Evolutionary conservation across 345 rosid species (phyloP), one percentile per base, ranked within the genome.

Genomic region (Eucalyptus sp.): DNA sequence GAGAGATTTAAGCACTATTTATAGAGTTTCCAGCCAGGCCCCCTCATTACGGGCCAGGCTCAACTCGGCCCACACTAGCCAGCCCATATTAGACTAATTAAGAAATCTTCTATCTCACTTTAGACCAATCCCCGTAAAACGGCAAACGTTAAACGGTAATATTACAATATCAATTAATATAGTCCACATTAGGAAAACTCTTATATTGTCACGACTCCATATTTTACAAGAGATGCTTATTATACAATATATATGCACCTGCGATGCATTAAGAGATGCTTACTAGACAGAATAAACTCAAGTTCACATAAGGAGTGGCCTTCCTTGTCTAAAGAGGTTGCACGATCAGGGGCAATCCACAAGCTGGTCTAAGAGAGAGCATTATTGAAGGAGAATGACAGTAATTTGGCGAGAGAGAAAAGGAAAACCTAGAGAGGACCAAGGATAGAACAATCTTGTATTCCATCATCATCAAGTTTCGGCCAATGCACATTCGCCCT

Each of bases 401-500:
- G 90, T 97, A 96, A 79, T 37, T 89, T 10, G 98, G 95, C 2
- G 99, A 95, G 68, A 94, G 51, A 22, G 95, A 94, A 87, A 97
- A 91, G 4, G 97, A 93, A 86, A 95, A 97, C 91, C 95, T 93
- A 25, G 98, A 84, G 87, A 97, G 93, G 71, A 97, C 92, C 79
- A 92, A 89, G 51, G 97, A 93, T 50, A 97, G 87, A 8, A 96
- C 97, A 87, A 94, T 89, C 93, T 95, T 96, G 51, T 97, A 97
- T 92, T 97, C 99, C 97, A 96, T 94, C 51, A 85, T 90, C 2
- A 94, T 90, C 94, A 96, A 90, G 88, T 95, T 96, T 91, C 96
- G 91, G 24, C 99, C 99, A 2, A 97, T 89, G 86, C 99, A 97
- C 99, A 96, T 96, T 79, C 99, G 96, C 37, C 99, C 99, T 81